Evolutionary conservation across 208 protist genomes (phyloP), one percentile per base, ranked within the genome.

Genomic region (Jaenimonas drosophilae): DNA sequence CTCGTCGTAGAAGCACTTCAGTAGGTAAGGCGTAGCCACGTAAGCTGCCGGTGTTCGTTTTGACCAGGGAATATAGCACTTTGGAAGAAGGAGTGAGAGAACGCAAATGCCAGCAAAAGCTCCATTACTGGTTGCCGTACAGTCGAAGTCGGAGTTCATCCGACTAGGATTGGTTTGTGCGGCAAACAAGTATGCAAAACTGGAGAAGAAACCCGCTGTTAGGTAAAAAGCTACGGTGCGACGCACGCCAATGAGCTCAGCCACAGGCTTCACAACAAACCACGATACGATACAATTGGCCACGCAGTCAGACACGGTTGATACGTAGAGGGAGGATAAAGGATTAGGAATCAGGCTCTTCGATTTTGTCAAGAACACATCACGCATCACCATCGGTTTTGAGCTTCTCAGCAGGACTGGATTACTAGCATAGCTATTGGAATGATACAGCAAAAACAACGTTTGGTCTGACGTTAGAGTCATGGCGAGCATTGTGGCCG

Each of bases 371-470:
- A 93, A 57, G 51, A 88, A 93, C 4, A 92, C 61, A 42, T 88
- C 76, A n/a, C 79, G 64, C 74, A 92, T 87, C 32, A 88, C 57
- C 71, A 88, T 79, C 11, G 84, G 76, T 48, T 92, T 92, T 14
- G 60, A 25, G 33, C 72, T 87, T 20, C 79, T 61, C 49, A 88
- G 42, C 66, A 87, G 76, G n/a, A 80, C 71, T 0, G 79, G 57
- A 34, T 86, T 85, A 37, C 78, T 77, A 0, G 84, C 80, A 28
- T 85, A 88, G 55, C 80, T 88, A 38, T 76, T 86, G 39, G 64
- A 74, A 54, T 93, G 80, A 43, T 88, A 89, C 26, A 89, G 53
- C 11, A 76, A 59, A 43, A 93, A 88, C 9, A 82, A 54, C 0
- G 64, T 71, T 46, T 88, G 79, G 37, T 87, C 69, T 1, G 73